phyloP scores from a whole-genome alignment of 1,284 basidiomycete genomes.

The Boletus sp. region DNA sequence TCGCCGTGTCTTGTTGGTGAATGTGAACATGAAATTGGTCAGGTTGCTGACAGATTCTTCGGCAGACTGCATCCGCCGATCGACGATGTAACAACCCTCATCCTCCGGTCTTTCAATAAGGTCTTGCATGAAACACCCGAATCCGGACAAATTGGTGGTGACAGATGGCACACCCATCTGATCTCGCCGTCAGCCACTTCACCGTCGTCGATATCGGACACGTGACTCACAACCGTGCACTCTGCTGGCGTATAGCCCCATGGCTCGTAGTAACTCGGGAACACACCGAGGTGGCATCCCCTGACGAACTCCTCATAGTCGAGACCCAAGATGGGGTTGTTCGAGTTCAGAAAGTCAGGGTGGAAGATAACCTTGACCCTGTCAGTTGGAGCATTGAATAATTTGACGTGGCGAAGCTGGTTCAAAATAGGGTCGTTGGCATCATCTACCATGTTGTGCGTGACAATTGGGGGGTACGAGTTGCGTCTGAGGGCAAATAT shows the following conservation, averaged over 20 bases:
- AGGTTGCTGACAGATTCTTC: slow-evolving; percentile 87
- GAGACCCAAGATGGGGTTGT: slow-evolving; percentile 94
- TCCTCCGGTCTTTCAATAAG: slow-evolving; percentile 88
- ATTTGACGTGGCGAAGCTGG: slow-evolving; percentile 88
- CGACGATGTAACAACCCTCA: slow-evolving; percentile 93
- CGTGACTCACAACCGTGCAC: slow-evolving; percentile 68
- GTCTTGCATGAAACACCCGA: slow-evolving; percentile 98
- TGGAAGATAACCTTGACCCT: slow-evolving; percentile 98
- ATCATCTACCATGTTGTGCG: slow-evolving; percentile 98
- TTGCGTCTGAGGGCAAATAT: slow-evolving; percentile 95
- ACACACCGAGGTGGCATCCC: slow-evolving; percentile 96
- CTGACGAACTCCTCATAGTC: slow-evolving; percentile 99
- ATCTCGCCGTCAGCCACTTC: slow-evolving; percentile 13
- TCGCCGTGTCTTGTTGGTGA: slow-evolving; percentile 85
- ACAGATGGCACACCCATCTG: slow-evolving; percentile 97
- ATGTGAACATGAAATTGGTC: slow-evolving; percentile 71
- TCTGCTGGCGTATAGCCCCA: slow-evolving; percentile 90
- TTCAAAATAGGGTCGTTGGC: slow-evolving; percentile 88
- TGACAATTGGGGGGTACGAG: slow-evolving; percentile 88
- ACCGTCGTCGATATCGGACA: slow-evolving; percentile 1
- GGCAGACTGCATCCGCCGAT: slow-evolving; percentile 84
- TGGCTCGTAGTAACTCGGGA: slow-evolving; percentile 94
- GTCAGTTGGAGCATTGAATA: slow-evolving; percentile 84
- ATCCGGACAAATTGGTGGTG: slow-evolving; percentile 96
- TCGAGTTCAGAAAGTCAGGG: slow-evolving; percentile 96